Conservation (phyloP, 345 rosid species). For the Rhizophora apiculata region DNA sequence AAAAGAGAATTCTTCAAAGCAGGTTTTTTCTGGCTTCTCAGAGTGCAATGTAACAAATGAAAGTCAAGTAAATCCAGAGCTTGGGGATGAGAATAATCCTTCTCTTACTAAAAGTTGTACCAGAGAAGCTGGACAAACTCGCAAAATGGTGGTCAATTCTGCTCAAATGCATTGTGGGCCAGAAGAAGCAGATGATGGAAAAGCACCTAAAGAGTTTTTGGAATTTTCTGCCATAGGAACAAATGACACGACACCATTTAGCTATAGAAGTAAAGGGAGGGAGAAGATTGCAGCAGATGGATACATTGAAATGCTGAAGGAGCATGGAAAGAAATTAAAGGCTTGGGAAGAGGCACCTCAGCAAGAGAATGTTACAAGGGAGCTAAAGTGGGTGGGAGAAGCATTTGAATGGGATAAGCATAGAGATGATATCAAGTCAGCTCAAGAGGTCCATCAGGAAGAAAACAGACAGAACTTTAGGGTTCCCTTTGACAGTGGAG, state of each 20-base stretch:
- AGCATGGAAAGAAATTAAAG: slow-evolving; percentile 25
- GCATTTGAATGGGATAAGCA: slow-evolving; percentile 23
- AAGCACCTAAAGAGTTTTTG: slow-evolving; percentile 21
- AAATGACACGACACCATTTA: slow-evolving; percentile 27
- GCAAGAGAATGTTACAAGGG: slow-evolving; percentile 32
- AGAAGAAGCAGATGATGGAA: slow-evolving; percentile 34
- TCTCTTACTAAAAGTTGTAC: slow-evolving; percentile 18
- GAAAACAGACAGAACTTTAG: slow-evolving; percentile 27
- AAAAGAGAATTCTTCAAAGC: slow-evolving; percentile 25
- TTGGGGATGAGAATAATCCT: slow-evolving; percentile 19
- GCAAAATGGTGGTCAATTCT: slow-evolving; percentile 21
- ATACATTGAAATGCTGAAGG: slow-evolving; percentile 32
- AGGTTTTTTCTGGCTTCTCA: slow-evolving; percentile 11
- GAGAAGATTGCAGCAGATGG: slow-evolving; percentile 20
- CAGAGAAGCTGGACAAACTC: slow-evolving; percentile 15
- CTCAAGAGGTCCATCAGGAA: slow-evolving; percentile 31
- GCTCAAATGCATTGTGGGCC: slow-evolving; percentile 26
- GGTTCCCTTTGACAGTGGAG: slow-evolving; percentile 26
- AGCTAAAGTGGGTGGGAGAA: slow-evolving; percentile 32
- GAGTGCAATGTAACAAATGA: slow-evolving; percentile 19
- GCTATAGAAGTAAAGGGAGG: slow-evolving; percentile 26
- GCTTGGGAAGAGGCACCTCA: slow-evolving; percentile 32
- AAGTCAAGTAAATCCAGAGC: slow-evolving; percentile 21
- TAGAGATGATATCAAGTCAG: slow-evolving; percentile 20
- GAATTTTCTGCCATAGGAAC: slow-evolving; percentile 12